Evolutionary conservation across 2,329 filamentous ascomycete species (phyloP), one percentile per base, ranked within the genome.

Genomic region (Penicillium decumbens): DNA sequence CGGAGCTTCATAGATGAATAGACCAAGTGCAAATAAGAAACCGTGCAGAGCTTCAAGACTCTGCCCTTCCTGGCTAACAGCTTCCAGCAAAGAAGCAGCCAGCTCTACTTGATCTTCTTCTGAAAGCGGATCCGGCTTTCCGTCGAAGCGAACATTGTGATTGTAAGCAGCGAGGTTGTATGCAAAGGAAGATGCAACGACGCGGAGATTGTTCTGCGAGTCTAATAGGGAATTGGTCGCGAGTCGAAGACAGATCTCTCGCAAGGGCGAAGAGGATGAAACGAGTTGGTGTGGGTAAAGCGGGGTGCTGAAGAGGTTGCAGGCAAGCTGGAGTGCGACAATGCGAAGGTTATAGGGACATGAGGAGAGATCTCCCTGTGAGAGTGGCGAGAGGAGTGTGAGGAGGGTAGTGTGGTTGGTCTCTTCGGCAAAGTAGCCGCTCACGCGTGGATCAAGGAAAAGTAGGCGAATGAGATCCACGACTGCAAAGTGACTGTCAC

Each of bases 401-500:
- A 77, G 65, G 12, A 92, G 73, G 0, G 87, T 89, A 45, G 72
- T 70, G 49, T 88, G 83, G 7, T 75, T 75, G 13, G 75, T 66
- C 66, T 96, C 89, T 65, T 93, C 87, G 1, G 88, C 88, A 54
- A 90, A 90, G 71, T 83, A 95, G 15, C 87, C 87, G 53, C 87
- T 89, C 13, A 95, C 77, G 33, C 91, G 82, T 0, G 85, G 77
- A 61, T 97, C 92, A 10, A 84, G 76, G 49, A 95, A 80, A 0
- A 87, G 81, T 54, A 88, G 81, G 20, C 93, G 81, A 43, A 95
- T 79, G 1, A 98, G 79, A 64, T 97, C 93, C n/a, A 95, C 79
- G 0, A 91, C 76, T 1, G 89, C 81, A 65, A 97, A 97, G 38
- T 90, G 78, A 1, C 78, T 73, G 12, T 88, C 86, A 0, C 74